Evolutionary conservation across 768 basidiomycete genomes (phyloP), one percentile per base, ranked within the genome.

Genomic region (Grammothele lineata): DNA sequence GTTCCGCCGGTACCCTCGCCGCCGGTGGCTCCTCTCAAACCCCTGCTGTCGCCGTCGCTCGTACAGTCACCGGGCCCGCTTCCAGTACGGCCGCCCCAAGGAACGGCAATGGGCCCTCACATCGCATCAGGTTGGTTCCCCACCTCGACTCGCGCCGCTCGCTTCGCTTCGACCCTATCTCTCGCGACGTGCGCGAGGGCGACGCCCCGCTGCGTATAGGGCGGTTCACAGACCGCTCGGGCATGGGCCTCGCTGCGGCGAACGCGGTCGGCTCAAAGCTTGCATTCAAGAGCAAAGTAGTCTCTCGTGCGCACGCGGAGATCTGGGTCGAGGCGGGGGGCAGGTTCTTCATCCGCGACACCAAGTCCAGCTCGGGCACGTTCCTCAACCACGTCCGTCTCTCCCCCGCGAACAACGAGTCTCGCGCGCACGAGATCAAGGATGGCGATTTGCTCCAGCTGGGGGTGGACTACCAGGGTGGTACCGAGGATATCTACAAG

Each of bases 401-500:
- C n/a, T 83, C 83, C 30, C 74, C 84, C 1, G 92, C 94, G 10
- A 87, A 86, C 39, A 76, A 80, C 6, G 94, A 95, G 63, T 87
- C 83, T 4, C 70, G 81, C 32, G 79, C 91, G 1, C 83, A 75
- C 50, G 79, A 78, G 51, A 73, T 97, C 57, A 91, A 87, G 67
- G 94, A 97, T 51, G 95, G 95, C 1, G 94, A 97, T 68, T 77
- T 97, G 23, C 68, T 98, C 17, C 95, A 97, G 67, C 81, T 97
- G 1, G 94, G 95, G 2, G 92, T 98, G 22, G 94, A 98, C 63
- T 99, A 96, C 67, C 94, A 97, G 65, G 95, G 95, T 5, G 95
- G 95, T 0, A 81, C 89, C 6, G 93, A 97, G 70, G 94, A 97
- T 66, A 92, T 95, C 43, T 97, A 95, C 67, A 87, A 96, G 70